Conservation (phyloP, 2,329 filamentous ascomycete genomes). For the Aspergillaceae sp. region DNA sequence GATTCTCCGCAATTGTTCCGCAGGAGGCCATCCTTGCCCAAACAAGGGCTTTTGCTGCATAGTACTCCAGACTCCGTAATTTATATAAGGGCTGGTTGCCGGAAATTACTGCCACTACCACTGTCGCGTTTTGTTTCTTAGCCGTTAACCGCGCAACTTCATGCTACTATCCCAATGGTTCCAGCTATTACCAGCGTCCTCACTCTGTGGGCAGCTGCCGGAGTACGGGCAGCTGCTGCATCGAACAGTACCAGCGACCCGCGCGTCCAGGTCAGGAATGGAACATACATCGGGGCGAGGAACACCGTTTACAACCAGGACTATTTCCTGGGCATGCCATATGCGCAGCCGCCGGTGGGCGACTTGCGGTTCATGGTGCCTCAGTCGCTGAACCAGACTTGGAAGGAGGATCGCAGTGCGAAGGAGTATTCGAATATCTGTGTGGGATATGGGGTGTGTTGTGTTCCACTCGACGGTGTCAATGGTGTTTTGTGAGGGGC, state of each 20-base stretch:
- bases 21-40: no score
- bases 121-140: constrained; percentile 1
- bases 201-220: constrained; percentile 6
- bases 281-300: constrained; percentile 40
- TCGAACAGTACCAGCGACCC: constrained; percentile 13
- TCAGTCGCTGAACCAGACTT: constrained; percentile 41
- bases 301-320: constrained; percentile 40
- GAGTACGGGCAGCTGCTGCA: constrained; percentile 13
- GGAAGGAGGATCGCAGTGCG: constrained; percentile 35
- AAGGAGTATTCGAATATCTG: constrained; percentile 41
- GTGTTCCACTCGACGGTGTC: constrained; percentile 1
- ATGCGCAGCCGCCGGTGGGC: constrained; percentile 47
- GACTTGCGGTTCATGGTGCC: constrained; percentile 47
- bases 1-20: no score
- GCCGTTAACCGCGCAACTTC: neutral
- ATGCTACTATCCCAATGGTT: no score
- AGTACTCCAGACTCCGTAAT: neutral
- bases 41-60: no score
- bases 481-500: neutral
- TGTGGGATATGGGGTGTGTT: constrained; percentile 43
- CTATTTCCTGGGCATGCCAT: constrained; percentile 49
- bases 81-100: neutral
- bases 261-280: constrained; percentile 34
- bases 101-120: neutral
- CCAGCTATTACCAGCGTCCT: constrained; percentile 4